A percentile compares a stretch with the other conserved stretches of the same genome.
Conservation (phyloP, 805 yeast genomes). For the Candida maesae region DNA sequence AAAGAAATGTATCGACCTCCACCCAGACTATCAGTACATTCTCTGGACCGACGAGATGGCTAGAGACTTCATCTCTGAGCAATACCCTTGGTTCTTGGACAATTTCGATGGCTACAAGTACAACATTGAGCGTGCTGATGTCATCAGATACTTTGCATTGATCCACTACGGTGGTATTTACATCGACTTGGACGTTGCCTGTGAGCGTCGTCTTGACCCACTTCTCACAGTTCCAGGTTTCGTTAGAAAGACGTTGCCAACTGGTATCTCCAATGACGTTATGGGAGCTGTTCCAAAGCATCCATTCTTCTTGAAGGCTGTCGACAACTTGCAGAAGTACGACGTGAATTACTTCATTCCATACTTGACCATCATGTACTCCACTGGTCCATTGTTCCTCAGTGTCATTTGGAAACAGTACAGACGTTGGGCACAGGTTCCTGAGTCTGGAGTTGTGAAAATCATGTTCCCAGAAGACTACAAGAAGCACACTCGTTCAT, state of each 20-base stretch:
- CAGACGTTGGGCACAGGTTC: conserved; percentile 67
- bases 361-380: conserved; percentile 86
- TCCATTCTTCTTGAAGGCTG: conserved; percentile 73
- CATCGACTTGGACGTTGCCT: conserved; percentile 88
- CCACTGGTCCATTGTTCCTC: conserved; percentile 87
- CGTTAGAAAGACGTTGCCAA: conserved; percentile 82
- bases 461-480: conserved; percentile 73
- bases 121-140: conserved; percentile 88
- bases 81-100: conserved; percentile 81
- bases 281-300: conserved; percentile 88
- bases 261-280: conserved; percentile 89
- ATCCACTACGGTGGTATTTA: conserved; percentile 86
- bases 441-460: conserved; percentile 61
- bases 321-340: conserved; percentile 58
- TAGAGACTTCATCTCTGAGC: conserved; percentile 68
- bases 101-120: conserved; percentile 76
- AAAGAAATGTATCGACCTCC: conserved; percentile 67
- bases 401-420: conserved; percentile 86
- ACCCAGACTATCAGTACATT: conserved; percentile 84
- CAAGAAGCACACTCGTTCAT: conserved; percentile 55
- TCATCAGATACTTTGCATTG: conserved; percentile 80
- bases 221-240: conserved; percentile 78
- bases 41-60: conserved; percentile 90
- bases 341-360: conserved; percentile 79
- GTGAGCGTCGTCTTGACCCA: conserved; percentile 75